These are phyloP conservation scores for Phylloporus gajari DNA, from an alignment of 1,284 basidiomycete species.

Conservation along the genomic window DNA sequence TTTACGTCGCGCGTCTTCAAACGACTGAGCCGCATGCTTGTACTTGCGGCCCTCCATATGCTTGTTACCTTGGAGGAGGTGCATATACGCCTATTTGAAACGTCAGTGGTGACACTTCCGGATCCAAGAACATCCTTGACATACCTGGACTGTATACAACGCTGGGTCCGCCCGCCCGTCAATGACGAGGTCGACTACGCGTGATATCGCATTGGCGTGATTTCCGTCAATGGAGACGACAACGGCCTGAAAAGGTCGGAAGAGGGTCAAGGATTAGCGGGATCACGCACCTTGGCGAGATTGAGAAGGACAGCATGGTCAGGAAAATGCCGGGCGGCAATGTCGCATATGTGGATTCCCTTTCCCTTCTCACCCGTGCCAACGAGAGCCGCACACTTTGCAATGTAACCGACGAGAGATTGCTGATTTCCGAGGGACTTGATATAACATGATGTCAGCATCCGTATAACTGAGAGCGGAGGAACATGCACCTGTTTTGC, in stretches of 20 bases:
- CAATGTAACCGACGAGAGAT: background rate
- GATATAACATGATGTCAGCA: background rate
- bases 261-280: background rate
- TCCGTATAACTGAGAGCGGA: background rate
- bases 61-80: background rate
- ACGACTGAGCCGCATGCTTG: slow-evolving; percentile 6
- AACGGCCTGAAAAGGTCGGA: slow-evolving; percentile 12
- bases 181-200: slow-evolving; percentile 10
- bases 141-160: slow-evolving; percentile 6
- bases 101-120: background rate
- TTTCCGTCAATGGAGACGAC: slow-evolving; percentile 15
- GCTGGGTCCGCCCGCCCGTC: background rate
- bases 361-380: background rate
- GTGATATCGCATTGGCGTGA: slow-evolving; percentile 7
- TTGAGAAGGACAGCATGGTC: background rate
- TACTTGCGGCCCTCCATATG: background rate
- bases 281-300: slow-evolving; percentile 2
- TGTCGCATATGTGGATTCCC: background rate
- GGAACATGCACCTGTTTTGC: slow-evolving; percentile 9
- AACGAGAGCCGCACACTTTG: background rate
- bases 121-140: background rate
- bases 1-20: background rate
- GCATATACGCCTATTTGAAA: slow-evolving; percentile 2
- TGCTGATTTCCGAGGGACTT: background rate
- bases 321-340: background rate